Evolutionary conservation across 331 rosid species (phyloP), one percentile per base, ranked within the genome.

Genomic region (Cucumis variabilis): DNA sequence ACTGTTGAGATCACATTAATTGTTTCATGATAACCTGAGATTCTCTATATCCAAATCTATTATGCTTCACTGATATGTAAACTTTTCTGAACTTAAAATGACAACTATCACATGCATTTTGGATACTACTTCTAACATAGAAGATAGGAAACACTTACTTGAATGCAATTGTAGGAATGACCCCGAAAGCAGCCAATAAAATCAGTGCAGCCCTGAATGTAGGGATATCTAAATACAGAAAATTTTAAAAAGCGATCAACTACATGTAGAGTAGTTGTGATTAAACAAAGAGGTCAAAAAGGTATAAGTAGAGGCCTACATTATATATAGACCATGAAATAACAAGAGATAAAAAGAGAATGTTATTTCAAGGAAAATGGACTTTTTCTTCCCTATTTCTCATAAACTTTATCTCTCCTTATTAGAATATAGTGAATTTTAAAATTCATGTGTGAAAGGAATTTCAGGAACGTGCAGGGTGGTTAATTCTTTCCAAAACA

Each of bases 131-230:
- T 30, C 3, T 6, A 82, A 23, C 2, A 6, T 20, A 82, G 73
- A 82, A 30, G 69, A 63, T 23, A 82, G 53, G 25, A 83, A 30
- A 63, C 73, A 92, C 98, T 27, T 95, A 97, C 99, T 97, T 97
- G 94, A 88, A 90, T 83, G 91, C 17, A 66, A 97, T 75, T 9
- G 99, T 97, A 24, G 99, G 98, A 89, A 92, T 87, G 87, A 97
- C 95, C 76, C 91, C 98, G 85, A 93, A 93, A 89, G 90, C 90
- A 89, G 93, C 85, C 99, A 95, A 94, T 86, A 96, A 71, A 87
- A 71, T 85, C 89, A 97, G 70, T 87, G 91, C 89, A 46, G 90
- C 93, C 27, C 11, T 72, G 87, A 87, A 81, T 28, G 95, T 94
- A 80, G 93, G 90, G 62, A 95, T 77, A 88, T 90, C 99, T 97